Base-by-base conservation (phyloP, 345 rosid species). In the Dipteronia dyeriana region DNA sequence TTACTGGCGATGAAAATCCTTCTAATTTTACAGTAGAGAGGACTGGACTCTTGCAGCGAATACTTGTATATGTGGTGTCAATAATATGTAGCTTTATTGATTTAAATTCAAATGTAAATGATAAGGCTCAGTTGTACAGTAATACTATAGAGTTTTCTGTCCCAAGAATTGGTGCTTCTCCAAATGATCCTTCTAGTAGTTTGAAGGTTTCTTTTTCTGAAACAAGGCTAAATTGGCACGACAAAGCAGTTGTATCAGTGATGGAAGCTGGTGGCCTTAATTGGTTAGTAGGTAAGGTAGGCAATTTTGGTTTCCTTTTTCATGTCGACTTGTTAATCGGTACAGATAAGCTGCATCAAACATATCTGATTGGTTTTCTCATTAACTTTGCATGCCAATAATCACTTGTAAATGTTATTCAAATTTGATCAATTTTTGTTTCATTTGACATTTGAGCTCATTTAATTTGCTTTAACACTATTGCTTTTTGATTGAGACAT, bases 251-350 rank as follows among this genome's bases (percentile, higher is more conserved):
- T 79, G 82, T 89, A 68, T 89, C 89, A 54, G 86, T 91, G 78
- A 89, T 91, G 95, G 95, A 91, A 84, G 95, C 95, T 31, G 95
- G 95, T 76, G 95, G 91, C 71, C 90, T 91, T 82, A 89, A 89
- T 79, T 91, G 95, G 95, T 89, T 91, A 86, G 95, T 91, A 91
- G 95, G 95, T 91, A 91, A 91, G 93, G 90, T 88, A 89, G 86
- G 92, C 88, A 76, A 70, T 83, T 89, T 73, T 49, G 70, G 77
- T 81, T 79, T 82, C 76, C 71, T 69, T 66, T 34, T n/a, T 73
- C 60, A 31, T 66, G 63, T 41, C 68, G 49, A 60, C 56, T 65
- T 73, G 51, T 66, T 68, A 9, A 34, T 68, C 23, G 8, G 73
- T 17, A 19, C 41, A 19, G 71, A 53, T 41, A 61, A 29, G 69